A percentile compares a stretch with the other conserved stretches of the same genome.
These are phyloP conservation scores for Balansia obtecta DNA, from an alignment of 2,329 filamentous ascomycete genomes.

Conservation along the genomic window DNA sequence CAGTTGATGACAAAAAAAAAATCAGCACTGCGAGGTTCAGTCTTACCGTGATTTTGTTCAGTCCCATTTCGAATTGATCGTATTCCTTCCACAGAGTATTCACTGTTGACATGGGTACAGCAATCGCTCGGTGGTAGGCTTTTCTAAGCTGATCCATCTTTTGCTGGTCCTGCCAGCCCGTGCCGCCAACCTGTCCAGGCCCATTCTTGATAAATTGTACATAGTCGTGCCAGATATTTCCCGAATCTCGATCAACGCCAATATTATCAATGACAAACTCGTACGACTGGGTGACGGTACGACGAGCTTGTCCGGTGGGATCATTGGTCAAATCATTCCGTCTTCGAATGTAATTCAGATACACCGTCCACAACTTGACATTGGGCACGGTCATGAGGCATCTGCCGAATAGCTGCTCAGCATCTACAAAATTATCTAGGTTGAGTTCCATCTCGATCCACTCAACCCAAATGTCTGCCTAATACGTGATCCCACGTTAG, in stretches of 20 bases:
- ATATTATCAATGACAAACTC: conserved; percentile 85
- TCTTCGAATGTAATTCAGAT: conserved; percentile 89
- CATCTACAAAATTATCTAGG: conserved; percentile 65
- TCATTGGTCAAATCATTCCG: conserved; percentile 77
- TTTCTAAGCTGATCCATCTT: conserved; percentile 93
- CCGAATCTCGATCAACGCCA: conserved; percentile 83
- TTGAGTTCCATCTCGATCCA: conserved; percentile 86
- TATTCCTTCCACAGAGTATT: conserved; percentile 94
- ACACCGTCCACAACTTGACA: conserved; percentile 81
- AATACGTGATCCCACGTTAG: conserved; percentile 15
- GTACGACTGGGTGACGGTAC: conserved; percentile 74
- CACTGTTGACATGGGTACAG: conserved; percentile 71
- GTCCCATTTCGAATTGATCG: conserved; percentile 84
- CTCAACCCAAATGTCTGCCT: conserved; percentile 87
- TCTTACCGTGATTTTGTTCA: conserved; percentile 82
- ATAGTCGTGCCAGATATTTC: conserved; percentile 86
- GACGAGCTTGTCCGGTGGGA: conserved; percentile 60
- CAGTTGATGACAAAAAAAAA: no score
- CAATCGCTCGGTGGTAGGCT: conserved; percentile 82
- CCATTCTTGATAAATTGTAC: conserved; percentile 84
- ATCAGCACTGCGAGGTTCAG: neutral
- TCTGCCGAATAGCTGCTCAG: conserved; percentile 73
- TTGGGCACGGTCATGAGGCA: conserved; percentile 70
- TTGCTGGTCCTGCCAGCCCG: conserved; percentile 89
- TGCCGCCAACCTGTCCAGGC: conserved; percentile 75